Evolutionary conservation across 1,139 yeast genomes (phyloP).

Genomic region (Wickerhamiella infanticola): DNA sequence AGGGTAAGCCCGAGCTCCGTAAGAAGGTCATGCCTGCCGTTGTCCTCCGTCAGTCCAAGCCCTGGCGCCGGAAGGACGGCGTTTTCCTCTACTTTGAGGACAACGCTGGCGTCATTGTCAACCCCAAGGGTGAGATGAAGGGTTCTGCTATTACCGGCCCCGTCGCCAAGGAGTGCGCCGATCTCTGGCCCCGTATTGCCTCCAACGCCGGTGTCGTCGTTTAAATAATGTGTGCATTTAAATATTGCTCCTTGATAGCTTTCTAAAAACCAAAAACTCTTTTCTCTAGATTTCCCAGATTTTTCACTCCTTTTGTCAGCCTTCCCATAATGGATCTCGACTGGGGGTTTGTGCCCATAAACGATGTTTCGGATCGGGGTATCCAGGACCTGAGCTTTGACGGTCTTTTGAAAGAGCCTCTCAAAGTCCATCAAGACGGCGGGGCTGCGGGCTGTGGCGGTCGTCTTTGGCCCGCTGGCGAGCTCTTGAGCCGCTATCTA

Average conservation of each 20-base stretch:
- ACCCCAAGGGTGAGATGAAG: conserved; percentile 99
- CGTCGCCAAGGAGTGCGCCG: conserved; percentile 99
- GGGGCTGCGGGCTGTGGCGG: conserved; percentile 49
- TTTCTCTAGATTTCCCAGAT: not conserved
- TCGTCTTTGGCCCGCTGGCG: conserved; percentile 44
- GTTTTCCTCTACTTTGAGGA: conserved; percentile 99
- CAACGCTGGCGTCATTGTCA: conserved; percentile 99
- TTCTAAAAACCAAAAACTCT: not conserved
- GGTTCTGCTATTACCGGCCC: conserved; percentile 99
- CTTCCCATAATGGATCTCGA: conserved; percentile 4
- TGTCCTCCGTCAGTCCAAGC: conserved; percentile 97
- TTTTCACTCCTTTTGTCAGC: not conserved
- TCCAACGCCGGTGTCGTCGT: conserved; percentile 99
- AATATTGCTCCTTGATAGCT: not conserved
- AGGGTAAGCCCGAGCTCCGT: conserved; percentile 99
- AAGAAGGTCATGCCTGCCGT: conserved; percentile 99
- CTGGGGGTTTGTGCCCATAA: conserved; percentile 22
- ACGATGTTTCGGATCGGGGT: conserved; percentile 28
- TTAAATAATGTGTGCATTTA: conserved; percentile 28
- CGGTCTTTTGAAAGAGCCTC: conserved; percentile 26
- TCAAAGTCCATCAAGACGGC: conserved; percentile 37
- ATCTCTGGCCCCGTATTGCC: conserved; percentile 99
- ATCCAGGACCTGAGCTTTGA: conserved; percentile 28
- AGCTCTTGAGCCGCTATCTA: conserved; percentile 33
- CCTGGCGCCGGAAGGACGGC: conserved; percentile 99